Base-by-base conservation (phyloP, 371 early-diverging fungal genomes). In the Mucor circinelloides region DNA sequence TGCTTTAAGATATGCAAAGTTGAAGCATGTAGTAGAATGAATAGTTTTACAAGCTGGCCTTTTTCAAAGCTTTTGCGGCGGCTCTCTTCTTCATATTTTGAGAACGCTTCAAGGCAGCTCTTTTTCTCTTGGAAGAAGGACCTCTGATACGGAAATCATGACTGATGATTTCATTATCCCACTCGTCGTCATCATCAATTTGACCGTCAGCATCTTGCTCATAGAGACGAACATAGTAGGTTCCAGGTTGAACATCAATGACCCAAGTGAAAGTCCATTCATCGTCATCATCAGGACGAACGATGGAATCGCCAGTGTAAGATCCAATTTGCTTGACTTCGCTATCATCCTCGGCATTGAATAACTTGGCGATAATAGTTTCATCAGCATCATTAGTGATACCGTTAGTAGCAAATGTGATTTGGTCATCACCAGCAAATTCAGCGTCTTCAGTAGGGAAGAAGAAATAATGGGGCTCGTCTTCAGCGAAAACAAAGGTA, bases 111-210 rank as follows among this genome's bases (percentile, higher is more conserved):
- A 54, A 55, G 21, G 50, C 7, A 31, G 31, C 21, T 31, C 48
- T 52, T 32, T 60, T 67, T 34, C 34, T 60, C 27, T 59, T 59
- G 19, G 19, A 6, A 19, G 57, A 30, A 25, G 15, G 12, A 12
- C 15, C 56, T 36, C 38, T 46, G 13, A 64, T 25, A 27, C 19
- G 38, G 52, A 69, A 69, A 31, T 38, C 44, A 32, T 64, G 23
- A 21, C 69, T 69, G n/a, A 60, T 27, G n/a, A 40, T 55, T 38
- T 12, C 19, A 12, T 68, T 42, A 40, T 68, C 69, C n/a, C 54
- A 34, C 19, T 69, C 69, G 46, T 64, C 64, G 34, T 69, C 69
- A 25, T 69, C 69, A 25, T 61, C 68, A 50, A 46, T 28, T n/a
- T 36, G 46, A 10, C 63, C 63, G 30, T 68, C 69, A 32, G 42